Base-by-base conservation (phyloP, 371 early-diverging fungal species). In the Entomophthora muscae region DNA sequence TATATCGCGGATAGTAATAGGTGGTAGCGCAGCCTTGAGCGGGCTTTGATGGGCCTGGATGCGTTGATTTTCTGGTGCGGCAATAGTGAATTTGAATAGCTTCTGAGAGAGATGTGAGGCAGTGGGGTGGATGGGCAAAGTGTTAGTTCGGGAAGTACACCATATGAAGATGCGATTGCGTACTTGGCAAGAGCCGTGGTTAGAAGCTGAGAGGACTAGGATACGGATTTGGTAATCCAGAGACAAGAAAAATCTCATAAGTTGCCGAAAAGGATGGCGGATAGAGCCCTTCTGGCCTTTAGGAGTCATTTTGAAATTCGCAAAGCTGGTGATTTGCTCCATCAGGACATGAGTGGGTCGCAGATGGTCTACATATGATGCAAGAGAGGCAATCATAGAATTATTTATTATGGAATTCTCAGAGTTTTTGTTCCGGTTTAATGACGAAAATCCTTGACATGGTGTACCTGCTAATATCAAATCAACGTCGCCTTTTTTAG, bases 381-480 rank as follows among this genome's bases (percentile, higher is more conserved):
- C 65, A 22, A 71, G 61, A 24, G 65, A 63, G 30, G 68, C 65
- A 17, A 71, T 52, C 26, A 71, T 52, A 10, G 68, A 68, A 23
- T 63, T 67, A 17, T 68, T 63, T 10, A 27, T n/a, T 29, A 56
- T 26, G 23, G 29, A 27, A 31, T 52, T 29, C 22, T 24, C 7
- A 27, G 58, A 32, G 23, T 26, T 17, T 53, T 26, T 29, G 10
- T 65, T 32, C 21, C 24, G 30, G 54, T 71, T 71, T 51, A 71
- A 32, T 21, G 52, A 30, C 13, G 63, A 64, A 31, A 66, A 71
- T n/a, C 71, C 67, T 61, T 71, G 71, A 53, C 71, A 71, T 5
- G 71, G 71, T 17, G 64, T 68, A 7, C 71, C 67, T 12, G 68
- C 68, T 21, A 66, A 22, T 22, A 71, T 65, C 7, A 71, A 62